Conservation (phyloP, 139 green algal genomes). For the Coccomyxa sp. region DNA sequence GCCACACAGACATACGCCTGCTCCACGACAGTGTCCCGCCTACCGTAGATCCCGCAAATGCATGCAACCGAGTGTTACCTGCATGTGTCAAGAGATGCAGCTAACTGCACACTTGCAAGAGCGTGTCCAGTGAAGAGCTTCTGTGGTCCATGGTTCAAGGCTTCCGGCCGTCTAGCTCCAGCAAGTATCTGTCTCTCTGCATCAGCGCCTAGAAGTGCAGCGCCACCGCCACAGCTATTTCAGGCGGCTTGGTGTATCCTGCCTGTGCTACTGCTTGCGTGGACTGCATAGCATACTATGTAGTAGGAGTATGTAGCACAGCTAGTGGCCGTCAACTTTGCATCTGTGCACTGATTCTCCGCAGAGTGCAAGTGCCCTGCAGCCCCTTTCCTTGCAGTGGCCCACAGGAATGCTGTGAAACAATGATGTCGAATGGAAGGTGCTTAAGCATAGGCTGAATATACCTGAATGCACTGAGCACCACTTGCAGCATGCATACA, state of each 20-base stretch:
- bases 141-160: constrained; percentile 66
- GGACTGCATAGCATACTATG: too few relatives aligned
- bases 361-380: background rate
- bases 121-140: constrained; percentile 31
- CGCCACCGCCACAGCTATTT: constrained; percentile 66
- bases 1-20: too few relatives aligned
- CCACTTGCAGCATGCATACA: too few relatives aligned
- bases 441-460: background rate
- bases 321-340: too few relatives aligned
- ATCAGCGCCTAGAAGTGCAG: constrained; percentile 90
- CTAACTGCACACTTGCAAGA: constrained; percentile 66
- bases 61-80: too few relatives aligned
- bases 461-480: too few relatives aligned
- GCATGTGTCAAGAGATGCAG: too few relatives aligned
- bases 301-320: too few relatives aligned
- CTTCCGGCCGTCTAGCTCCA: constrained; percentile 81
- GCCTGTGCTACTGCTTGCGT: constrained; percentile 61
- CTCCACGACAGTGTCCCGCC: too few relatives aligned
- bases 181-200: constrained; percentile 57
- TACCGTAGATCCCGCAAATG: too few relatives aligned
- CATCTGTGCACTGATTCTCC: too few relatives aligned
- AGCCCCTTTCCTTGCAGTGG: background rate
- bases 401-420: background rate
- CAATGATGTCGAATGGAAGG: background rate
- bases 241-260: constrained; percentile 62